Evolutionary conservation across 768 basidiomycete genomes (phyloP), one percentile per base, ranked within the genome.

Genomic region (Cystofilobasidium macerans): DNA sequence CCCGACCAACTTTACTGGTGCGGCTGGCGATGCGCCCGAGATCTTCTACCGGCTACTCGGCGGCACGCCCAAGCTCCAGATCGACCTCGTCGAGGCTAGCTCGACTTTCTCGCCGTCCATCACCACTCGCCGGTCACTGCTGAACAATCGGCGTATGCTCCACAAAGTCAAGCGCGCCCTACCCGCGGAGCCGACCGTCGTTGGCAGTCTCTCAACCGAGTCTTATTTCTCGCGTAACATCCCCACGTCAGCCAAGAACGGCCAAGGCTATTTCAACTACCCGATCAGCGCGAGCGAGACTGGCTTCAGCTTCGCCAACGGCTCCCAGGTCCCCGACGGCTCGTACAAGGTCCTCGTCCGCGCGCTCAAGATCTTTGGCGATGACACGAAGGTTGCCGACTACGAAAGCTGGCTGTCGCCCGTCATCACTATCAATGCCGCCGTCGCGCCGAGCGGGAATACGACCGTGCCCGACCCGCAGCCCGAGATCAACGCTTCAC

Each of bases 311-410:
- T 79, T 78, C 65, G 72, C 75, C 11, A 80, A 79, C 63, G 79
- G 78, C 13, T 78, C 79, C 0, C 67, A 70, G 13, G 78, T 80
- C n/a, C 75, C 80, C 18, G 76, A 78, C 64, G 80, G 80, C 3
- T 67, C 69, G 36, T 82, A 81, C 70, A 75, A 75, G 64, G 70
- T 80, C 67, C 73, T 80, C 12, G 68, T 81, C 33, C 76, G 80
- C n/a, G 78, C 77, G 26, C 71, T 81, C 60, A 78, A 78, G 69
- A 76, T 81, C 43, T 78, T 77, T n/a, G 81, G 80, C 3, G 73
- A 80, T 63, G 70, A 74, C 6, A 73, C 69, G 14, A 75, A 76
- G 20, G 75, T 79, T 67, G 73, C 71, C 26, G 79, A 81, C 72
- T 82, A 78, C 70, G 80, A 65, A 28, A 47, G 40, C 12, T 65